Percentiles rank a stretch among this genome's conserved stretches.
Evolutionary conservation across 164 flowering plant genomes (phyloP).

Genomic region (Nymphaea colorata): DNA sequence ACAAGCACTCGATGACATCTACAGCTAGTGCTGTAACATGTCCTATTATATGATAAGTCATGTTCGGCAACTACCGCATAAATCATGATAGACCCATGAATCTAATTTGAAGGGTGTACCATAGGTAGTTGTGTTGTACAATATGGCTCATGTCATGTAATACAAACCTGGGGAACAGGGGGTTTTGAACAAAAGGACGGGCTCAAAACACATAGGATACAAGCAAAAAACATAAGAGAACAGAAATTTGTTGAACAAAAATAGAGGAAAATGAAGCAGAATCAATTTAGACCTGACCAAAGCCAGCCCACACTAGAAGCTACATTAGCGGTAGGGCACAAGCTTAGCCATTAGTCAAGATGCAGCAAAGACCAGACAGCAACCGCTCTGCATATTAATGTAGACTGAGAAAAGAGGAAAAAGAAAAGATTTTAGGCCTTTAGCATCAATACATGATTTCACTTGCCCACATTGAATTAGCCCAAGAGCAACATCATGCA

Average conservation of each 20-base stretch:
- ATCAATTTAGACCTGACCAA: background rate
- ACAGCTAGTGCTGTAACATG: too few species aligned
- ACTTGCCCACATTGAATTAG: background rate
- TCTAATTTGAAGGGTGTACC: too few species aligned
- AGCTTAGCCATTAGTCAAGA: conserved; percentile 34
- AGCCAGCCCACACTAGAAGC: background rate
- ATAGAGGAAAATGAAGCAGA: background rate
- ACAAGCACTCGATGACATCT: too few species aligned
- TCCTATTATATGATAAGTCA: too few species aligned
- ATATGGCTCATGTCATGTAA: too few species aligned
- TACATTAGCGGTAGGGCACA: conserved; percentile 7
- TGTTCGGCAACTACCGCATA: too few species aligned
- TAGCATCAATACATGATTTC: background rate
- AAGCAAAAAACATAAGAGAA: too few species aligned
- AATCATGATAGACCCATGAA: too few species aligned
- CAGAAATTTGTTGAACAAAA: background rate
- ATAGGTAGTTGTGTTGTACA: too few species aligned
- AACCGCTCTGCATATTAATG: conserved; percentile 34
- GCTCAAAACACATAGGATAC: too few species aligned
- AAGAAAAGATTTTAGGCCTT: background rate
- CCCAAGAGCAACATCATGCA: background rate
- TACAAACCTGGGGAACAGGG: too few species aligned
- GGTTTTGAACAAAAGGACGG: too few species aligned
- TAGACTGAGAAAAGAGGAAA: conserved; percentile 5
- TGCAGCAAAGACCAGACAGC: conserved; percentile 16